Evolutionary conservation across 78 protist species (phyloP).

Genomic region (Isochrysis galbana): DNA sequence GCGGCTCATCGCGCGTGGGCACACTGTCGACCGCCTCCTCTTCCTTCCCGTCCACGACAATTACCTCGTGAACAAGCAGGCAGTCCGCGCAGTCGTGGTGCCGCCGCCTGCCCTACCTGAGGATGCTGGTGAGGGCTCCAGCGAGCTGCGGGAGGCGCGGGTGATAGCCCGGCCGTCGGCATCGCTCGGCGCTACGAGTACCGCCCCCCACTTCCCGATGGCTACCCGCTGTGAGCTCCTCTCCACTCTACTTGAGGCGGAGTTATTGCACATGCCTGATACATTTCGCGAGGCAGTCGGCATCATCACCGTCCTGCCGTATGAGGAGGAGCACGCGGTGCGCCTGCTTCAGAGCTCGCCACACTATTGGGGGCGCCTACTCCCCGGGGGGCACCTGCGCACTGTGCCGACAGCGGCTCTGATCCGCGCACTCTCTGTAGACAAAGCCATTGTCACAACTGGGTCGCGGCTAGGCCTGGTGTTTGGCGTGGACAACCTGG

Average conservation of each 20-base stretch:
- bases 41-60: slow-evolving; percentile 14
- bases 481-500: slow-evolving; percentile 6
- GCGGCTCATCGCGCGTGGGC: not conserved
- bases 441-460: not conserved
- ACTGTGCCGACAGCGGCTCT: not conserved
- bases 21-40: not conserved
- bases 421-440: not conserved
- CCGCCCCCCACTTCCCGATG: not conserved
- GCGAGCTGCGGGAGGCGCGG: not conserved
- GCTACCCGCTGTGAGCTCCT: not conserved
- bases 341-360: not conserved
- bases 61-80: not conserved
- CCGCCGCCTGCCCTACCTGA: not conserved
- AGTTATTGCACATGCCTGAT: no score
- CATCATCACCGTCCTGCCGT: not conserved
- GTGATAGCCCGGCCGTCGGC: not conserved
- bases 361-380: not conserved
- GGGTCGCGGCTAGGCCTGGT: not conserved
- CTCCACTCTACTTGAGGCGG: not conserved
- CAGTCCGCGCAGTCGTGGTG: not conserved
- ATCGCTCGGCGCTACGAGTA: not conserved
- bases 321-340: not conserved
- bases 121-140: not conserved
- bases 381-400: not conserved
- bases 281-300: not conserved